phyloP scores from a whole-genome alignment of 768 basidiomycete genomes.

The Boletus pseudo-olivaceus region DNA sequence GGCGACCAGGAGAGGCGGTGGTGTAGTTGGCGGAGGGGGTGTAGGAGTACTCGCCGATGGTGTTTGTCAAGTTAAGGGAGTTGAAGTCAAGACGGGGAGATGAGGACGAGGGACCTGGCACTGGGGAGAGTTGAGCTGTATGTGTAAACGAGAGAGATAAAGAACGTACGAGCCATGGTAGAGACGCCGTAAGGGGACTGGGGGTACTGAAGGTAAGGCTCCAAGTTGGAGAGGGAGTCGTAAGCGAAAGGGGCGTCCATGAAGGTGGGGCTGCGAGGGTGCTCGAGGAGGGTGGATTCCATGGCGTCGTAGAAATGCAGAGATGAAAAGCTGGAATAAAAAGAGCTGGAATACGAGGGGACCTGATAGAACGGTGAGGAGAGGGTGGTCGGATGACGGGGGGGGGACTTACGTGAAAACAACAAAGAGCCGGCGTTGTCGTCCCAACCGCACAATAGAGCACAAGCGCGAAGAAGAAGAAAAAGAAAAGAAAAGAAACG shows the following conservation, averaged over 20 bases:
- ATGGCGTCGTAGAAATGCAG: slow-evolving; percentile 38
- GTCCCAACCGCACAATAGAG: slow-evolving; percentile 34
- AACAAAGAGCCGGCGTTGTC: slow-evolving; percentile 29
- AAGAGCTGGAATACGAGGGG: slow-evolving; percentile 32
- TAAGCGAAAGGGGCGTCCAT: slow-evolving; percentile 47
- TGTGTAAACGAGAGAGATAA: background rate
- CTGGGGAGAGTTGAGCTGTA: slow-evolving; percentile 30
- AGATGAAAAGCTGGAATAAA: slow-evolving; percentile 34
- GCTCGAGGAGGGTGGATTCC: slow-evolving; percentile 51
- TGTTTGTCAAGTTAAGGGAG: slow-evolving; percentile 52
- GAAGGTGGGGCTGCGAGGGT: slow-evolving; percentile 49
- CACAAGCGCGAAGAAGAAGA: slow-evolving; percentile 28
- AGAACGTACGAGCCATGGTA: slow-evolving; percentile 57
- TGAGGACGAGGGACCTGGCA: slow-evolving; percentile 48
- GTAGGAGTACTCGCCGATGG: slow-evolving; percentile 58
- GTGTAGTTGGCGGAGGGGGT: slow-evolving; percentile 54
- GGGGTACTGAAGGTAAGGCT: slow-evolving; percentile 68
- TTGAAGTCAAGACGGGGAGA: slow-evolving; percentile 65
- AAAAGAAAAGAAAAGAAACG: slow-evolving; percentile 33
- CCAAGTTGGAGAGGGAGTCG: slow-evolving; percentile 43
- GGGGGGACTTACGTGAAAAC: slow-evolving; percentile 32
- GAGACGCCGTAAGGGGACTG: slow-evolving; percentile 59
- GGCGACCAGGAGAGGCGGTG: slow-evolving; percentile 50
- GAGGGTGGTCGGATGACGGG: background rate
- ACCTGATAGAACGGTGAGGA: slow-evolving; percentile 17